phyloP scores from a whole-genome alignment of 257 asterid genomes.

The Solanum chiquidenum region DNA sequence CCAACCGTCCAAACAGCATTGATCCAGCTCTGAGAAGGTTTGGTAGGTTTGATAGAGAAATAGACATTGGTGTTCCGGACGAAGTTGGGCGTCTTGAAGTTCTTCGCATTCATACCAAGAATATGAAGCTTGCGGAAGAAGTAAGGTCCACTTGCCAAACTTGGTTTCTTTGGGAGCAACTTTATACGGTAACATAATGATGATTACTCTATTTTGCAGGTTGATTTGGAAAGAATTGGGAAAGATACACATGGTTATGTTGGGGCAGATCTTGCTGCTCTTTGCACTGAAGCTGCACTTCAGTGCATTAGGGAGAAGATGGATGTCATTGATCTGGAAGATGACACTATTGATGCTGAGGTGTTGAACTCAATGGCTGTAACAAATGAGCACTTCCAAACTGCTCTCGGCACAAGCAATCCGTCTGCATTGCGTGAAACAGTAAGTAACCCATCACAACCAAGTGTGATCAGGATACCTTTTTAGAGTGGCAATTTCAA shows the following conservation, averaged over 20 bases:
- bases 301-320: slow-evolving; percentile 54
- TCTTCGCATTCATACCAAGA: slow-evolving; percentile 53
- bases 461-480: background rate
- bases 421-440: slow-evolving; percentile 57
- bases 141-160: slow-evolving; percentile 11
- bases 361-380: slow-evolving; percentile 53
- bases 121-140: slow-evolving; percentile 50
- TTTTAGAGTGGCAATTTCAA: background rate
- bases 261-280: slow-evolving; percentile 58
- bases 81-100: slow-evolving; percentile 60
- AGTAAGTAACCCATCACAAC: slow-evolving; percentile 11
- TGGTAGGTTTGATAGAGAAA: slow-evolving; percentile 59
- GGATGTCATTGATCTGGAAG: slow-evolving; percentile 58
- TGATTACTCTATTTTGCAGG: slow-evolving; percentile 18
- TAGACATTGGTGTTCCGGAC: slow-evolving; percentile 56
- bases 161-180: background rate
- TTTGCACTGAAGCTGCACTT: slow-evolving; percentile 58
- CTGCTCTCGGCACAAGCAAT: slow-evolving; percentile 49
- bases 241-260: slow-evolving; percentile 49
- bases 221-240: slow-evolving; percentile 39
- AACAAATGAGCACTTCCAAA: slow-evolving; percentile 42
- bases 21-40: slow-evolving; percentile 53
- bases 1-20: slow-evolving; percentile 53
- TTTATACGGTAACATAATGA: background rate
- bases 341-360: slow-evolving; percentile 51